Evolutionary conservation across 2,329 filamentous ascomycete species (phyloP), one percentile per base, ranked within the genome.

Genomic region (Cordyceps cicadae): DNA sequence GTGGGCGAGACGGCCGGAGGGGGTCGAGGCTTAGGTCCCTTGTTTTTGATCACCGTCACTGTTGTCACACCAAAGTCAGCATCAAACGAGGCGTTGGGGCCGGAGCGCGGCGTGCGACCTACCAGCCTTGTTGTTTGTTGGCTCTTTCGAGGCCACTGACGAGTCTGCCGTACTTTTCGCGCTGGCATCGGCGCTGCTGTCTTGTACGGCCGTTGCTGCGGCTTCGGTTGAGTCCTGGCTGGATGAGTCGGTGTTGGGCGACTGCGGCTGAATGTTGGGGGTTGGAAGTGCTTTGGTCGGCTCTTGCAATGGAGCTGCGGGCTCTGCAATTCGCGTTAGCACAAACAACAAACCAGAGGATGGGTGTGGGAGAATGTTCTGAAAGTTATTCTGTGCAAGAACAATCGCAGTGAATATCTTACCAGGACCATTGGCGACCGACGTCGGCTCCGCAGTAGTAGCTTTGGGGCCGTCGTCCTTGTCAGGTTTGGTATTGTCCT

Each of bases 1-100:
- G 69, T 67, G 5, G 72, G 69, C 24, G 73, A 70, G 8, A 72
- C 66, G 61, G 68, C 66, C 2, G 71, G 67, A 26, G 68, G 72
- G 29, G 68, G 72, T 59, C 68, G 69, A 62, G 64, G 52, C 41
- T 65, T 68, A 60, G 61, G 57, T 57, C 61, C 65, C 59, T 61
- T 61, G 39, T 57, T 57, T 46, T 51, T 21, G 39, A 58, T 54
- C 19, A 65, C 62, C 15, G 67, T 65, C 34, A 53, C 65, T 65
- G 54, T 19, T 60, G 32, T 34, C 41, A 46, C n/a, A 32, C 48
- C 45, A 46, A 32, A 56, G 63, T 63, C 59, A 64, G 58, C 52
- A 39, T 37, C 49, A n/a, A 54, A 46, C 17, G 19, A n/a, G 15
- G 6, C 5, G 29, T 17, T 17, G 39, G 34, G 48, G 39, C n/a